Percentiles rank a stretch among this genome's conserved stretches.
Evolutionary conservation across 2,329 filamentous ascomycete genomes (phyloP).

Genomic region (Colletotrichum coccodes): DNA sequence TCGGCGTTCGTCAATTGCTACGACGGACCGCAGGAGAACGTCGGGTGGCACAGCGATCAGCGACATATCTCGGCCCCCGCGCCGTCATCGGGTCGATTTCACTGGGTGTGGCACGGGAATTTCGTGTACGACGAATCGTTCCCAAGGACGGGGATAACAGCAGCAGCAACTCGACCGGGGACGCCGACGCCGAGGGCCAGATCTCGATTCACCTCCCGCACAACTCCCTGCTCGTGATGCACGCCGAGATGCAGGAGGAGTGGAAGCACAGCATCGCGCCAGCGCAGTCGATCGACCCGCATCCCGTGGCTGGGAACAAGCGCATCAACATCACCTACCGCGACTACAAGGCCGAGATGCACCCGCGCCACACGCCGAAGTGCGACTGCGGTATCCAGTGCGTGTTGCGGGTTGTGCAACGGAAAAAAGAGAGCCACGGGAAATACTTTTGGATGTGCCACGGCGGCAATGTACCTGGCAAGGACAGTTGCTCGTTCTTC

Average conservation of each 20-base stretch:
- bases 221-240: conserved; percentile 94
- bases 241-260: conserved; percentile 96
- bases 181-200: conserved; percentile 79
- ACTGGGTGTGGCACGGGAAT: conserved; percentile 91
- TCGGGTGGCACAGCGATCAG: conserved; percentile 94
- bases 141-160: conserved; percentile 64
- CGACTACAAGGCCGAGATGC: conserved; percentile 80
- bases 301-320: conserved; percentile 81
- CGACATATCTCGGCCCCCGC: conserved; percentile 88
- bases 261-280: conserved; percentile 93
- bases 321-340: conserved; percentile 96
- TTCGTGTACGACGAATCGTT: conserved; percentile 83
- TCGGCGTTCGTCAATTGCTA: conserved; percentile 97
- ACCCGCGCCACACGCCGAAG: conserved; percentile 80
- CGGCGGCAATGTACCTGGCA: conserved; percentile 75
- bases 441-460: conserved; percentile 96
- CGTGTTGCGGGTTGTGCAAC: conserved; percentile 81
- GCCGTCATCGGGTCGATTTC: conserved; percentile 91
- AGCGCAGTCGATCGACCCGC: conserved; percentile 80
- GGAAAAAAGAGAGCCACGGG: conserved; percentile 79
- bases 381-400: conserved; percentile 79
- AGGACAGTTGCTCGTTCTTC: conserved; percentile 79
- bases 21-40: conserved; percentile 79
- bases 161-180: conserved; percentile 49
- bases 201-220: conserved; percentile 94